A percentile compares a stretch with the other conserved stretches of the same genome.
These are phyloP conservation scores for Luffa aegyptiaca DNA, from an alignment of 306 rosid genomes.

Conservation along the genomic window DNA sequence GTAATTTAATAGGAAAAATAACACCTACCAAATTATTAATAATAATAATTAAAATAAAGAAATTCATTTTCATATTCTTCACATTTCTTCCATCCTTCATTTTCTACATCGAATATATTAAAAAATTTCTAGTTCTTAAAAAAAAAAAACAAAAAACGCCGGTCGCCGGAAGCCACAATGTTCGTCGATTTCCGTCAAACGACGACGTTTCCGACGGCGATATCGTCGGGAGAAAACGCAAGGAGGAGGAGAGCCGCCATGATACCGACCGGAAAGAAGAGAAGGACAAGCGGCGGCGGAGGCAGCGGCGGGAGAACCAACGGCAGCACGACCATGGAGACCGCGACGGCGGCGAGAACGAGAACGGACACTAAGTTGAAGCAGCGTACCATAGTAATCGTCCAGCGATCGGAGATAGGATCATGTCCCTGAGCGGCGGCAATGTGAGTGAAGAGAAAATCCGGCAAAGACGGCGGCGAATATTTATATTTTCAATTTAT, in stretches of 20 bases:
- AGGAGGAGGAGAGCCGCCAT: constrained; percentile 58
- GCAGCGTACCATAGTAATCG: constrained; percentile 28
- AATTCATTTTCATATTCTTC: background rate
- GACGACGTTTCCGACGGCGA: constrained; percentile 15
- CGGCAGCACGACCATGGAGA: constrained; percentile 47
- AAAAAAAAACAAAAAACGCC: background rate
- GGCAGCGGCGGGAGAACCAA: constrained; percentile 56
- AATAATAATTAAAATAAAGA: background rate
- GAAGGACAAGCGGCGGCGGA: constrained; percentile 48
- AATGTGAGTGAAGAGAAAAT: background rate
- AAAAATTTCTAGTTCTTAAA: background rate
- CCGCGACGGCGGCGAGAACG: constrained; percentile 33
- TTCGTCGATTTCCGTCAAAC: background rate
- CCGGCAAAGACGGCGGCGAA: background rate
- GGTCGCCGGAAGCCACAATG: background rate
- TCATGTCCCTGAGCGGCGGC: constrained; percentile 20
- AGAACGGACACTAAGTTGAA: constrained; percentile 36
- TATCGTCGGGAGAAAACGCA: constrained; percentile 39
- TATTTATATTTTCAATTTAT: background rate
- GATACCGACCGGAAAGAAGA: constrained; percentile 59
- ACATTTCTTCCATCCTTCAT: background rate
- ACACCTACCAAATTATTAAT: background rate
- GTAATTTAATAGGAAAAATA: background rate
- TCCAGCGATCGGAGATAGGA: background rate
- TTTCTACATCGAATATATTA: background rate